Percentiles rank a stretch among this genome's conserved stretches.
Conservation (phyloP, 2,329 filamentous ascomycete genomes). For the Botrytis galanthina region DNA sequence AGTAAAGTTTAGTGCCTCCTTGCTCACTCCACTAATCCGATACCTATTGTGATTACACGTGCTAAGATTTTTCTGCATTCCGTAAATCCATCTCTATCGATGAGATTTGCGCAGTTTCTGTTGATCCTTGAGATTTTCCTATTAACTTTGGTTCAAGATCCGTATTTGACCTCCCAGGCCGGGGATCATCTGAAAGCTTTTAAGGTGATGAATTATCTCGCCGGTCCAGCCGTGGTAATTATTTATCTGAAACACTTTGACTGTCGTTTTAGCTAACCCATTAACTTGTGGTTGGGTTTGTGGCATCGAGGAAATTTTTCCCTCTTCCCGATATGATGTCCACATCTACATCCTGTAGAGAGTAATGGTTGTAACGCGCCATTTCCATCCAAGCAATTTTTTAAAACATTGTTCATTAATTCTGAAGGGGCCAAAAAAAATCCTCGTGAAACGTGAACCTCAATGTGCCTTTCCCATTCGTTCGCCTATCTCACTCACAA, state of each 20-base stretch:
- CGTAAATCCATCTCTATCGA: background rate
- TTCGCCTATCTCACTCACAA: conserved; percentile 19
- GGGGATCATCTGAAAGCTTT: background rate
- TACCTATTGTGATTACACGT: background rate
- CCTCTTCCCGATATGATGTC: background rate
- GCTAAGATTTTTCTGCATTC: background rate
- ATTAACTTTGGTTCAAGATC: background rate
- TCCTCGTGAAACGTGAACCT: background rate
- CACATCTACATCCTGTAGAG: background rate
- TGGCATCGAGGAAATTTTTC: background rate
- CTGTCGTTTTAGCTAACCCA: background rate
- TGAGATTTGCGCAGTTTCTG: background rate
- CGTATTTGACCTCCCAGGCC: background rate
- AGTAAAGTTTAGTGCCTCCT: background rate
- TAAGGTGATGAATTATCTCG: background rate
- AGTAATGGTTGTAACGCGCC: no score
- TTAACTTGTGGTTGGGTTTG: background rate
- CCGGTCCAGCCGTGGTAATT: background rate
- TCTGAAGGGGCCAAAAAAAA: background rate
- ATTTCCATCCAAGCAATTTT: background rate
- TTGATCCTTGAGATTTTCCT: background rate
- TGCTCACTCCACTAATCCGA: no score
- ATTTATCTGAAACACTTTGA: background rate
- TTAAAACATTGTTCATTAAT: background rate
- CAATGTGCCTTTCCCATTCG: conserved; percentile 11